Percentiles rank a stretch among this genome's conserved stretches.
Conservation (phyloP, 139 green algal genomes). For the Tetratostichococcus sp. region DNA sequence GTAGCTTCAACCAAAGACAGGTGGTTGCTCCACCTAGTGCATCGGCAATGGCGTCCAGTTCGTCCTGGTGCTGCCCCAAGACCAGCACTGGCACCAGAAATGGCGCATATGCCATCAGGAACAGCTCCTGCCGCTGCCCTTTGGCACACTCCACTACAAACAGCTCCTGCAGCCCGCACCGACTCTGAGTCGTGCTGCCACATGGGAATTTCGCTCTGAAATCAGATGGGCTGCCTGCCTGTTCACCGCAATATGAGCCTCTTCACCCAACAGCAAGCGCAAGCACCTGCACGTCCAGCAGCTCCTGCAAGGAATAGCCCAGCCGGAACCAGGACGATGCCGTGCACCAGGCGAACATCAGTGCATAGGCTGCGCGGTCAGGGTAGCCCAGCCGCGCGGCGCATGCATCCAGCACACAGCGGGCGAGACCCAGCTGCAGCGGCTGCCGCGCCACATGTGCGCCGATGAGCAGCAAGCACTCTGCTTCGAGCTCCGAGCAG, state of each 20-base stretch:
- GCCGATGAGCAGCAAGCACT: constrained; percentile 25
- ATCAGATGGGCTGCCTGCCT: no score
- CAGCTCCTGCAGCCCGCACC: constrained; percentile 10
- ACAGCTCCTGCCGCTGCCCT: neutral
- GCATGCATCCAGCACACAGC: constrained; percentile 19
- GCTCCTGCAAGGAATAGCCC: constrained; percentile 8
- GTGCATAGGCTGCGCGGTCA: constrained; percentile 16
- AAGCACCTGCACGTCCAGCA: constrained; percentile 9
- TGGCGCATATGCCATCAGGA: constrained; percentile 7
- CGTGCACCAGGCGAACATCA: neutral
- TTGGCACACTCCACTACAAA: constrained; percentile 7
- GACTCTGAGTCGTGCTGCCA: no score
- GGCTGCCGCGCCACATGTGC: constrained; percentile 18
- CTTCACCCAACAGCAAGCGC: neutral
- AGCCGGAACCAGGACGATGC: neutral
- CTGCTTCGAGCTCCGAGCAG: constrained; percentile 23
- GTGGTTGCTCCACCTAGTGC: neutral
- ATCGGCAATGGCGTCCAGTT: neutral
- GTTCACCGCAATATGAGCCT: no score
- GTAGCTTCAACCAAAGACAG: no score
- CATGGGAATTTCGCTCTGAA: no score
- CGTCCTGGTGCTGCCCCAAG: constrained; percentile 10
- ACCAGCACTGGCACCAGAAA: constrained; percentile 14
- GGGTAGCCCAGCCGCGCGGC: constrained; percentile 28
- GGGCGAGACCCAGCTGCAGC: constrained; percentile 7